These are phyloP conservation scores for Pyrenochaeta sp. DNA, from an alignment of 2,329 filamentous ascomycete genomes.

Conservation along the genomic window DNA sequence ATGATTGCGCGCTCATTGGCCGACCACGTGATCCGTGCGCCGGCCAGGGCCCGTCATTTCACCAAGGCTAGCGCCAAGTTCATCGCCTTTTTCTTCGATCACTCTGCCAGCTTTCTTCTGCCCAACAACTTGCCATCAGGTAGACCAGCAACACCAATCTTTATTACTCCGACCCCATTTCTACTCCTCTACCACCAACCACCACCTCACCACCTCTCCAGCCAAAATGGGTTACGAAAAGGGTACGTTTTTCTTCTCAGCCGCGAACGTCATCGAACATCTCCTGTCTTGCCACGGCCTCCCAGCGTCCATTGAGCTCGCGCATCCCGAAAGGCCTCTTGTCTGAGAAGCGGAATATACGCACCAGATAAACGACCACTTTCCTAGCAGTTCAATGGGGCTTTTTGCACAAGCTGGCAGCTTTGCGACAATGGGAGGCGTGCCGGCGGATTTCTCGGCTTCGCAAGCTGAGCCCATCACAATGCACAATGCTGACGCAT, in stretches of 20 bases:
- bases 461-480: constrained; percentile 6
- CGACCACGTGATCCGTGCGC: constrained; percentile 9
- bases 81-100: constrained; percentile 31
- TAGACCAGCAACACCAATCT: constrained; percentile 13
- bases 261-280: constrained; percentile 41
- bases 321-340: constrained; percentile 17
- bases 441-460: constrained; percentile 21
- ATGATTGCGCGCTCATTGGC: constrained; percentile 22
- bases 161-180: constrained; percentile 24
- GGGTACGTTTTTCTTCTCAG: constrained; percentile 43
- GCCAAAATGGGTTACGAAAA: constrained; percentile 53
- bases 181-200: constrained; percentile 20
- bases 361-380: background rate
- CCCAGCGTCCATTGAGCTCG: constrained; percentile 35
- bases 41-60: constrained; percentile 17
- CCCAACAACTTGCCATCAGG: constrained; percentile 25
- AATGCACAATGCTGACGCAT: constrained; percentile 30
- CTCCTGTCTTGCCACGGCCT: constrained; percentile 26
- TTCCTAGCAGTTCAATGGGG: constrained; percentile 14
- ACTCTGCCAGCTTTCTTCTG: constrained; percentile 32
- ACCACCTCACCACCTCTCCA: constrained; percentile 23
- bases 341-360: constrained; percentile 9
- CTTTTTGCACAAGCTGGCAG: constrained; percentile 22
- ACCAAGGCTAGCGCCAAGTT: constrained; percentile 22
- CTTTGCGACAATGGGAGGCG: constrained; percentile 37